phyloP scores from a whole-genome alignment of 2,329 filamentous ascomycete genomes.

The Colletotrichum neosansevieriae region DNA sequence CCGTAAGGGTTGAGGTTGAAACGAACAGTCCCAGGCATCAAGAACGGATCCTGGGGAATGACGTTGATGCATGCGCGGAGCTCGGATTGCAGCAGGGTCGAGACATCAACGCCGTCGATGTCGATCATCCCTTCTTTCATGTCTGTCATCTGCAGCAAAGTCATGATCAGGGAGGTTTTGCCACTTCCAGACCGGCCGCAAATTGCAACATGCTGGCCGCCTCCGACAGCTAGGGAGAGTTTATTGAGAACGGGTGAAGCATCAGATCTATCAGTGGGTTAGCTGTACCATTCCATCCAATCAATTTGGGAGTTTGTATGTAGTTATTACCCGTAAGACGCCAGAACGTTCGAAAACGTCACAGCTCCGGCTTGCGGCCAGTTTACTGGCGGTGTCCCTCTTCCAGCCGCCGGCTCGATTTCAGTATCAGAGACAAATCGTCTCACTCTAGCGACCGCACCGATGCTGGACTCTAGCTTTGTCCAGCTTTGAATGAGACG shows the following conservation, averaged over 20 bases:
- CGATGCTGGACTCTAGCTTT: conserved; percentile 42
- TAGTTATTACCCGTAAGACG: conserved; percentile 26
- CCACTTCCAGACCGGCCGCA: conserved; percentile 31
- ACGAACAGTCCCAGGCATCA: conserved; percentile 15
- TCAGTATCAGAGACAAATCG: conserved; percentile 14
- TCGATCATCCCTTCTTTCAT: conserved; percentile 1
- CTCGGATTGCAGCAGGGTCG: not conserved
- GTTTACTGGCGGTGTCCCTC: not conserved
- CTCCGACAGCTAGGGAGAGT: not conserved
- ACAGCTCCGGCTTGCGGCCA: conserved; percentile 19
- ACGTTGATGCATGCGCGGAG: conserved; percentile 17
- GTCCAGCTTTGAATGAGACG: conserved; percentile 33
- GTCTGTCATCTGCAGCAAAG: conserved; percentile 20
- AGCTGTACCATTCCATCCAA: no score
- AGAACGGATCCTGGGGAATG: conserved; percentile 14
- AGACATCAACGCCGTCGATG: conserved; percentile 13
- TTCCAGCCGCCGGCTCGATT: no score
- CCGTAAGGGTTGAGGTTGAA: conserved; percentile 22
- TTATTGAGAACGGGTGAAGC: conserved; percentile 8
- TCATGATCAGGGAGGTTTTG: conserved; percentile 20
- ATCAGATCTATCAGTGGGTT: no score
- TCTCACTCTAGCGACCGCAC: conserved; percentile 16
- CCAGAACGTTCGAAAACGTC: conserved; percentile 5
- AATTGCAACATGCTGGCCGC: conserved; percentile 14
- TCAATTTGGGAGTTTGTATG: no score